Conservation (phyloP, 352 stramenopile genomes). For the Globisporangium megalacanthum region DNA sequence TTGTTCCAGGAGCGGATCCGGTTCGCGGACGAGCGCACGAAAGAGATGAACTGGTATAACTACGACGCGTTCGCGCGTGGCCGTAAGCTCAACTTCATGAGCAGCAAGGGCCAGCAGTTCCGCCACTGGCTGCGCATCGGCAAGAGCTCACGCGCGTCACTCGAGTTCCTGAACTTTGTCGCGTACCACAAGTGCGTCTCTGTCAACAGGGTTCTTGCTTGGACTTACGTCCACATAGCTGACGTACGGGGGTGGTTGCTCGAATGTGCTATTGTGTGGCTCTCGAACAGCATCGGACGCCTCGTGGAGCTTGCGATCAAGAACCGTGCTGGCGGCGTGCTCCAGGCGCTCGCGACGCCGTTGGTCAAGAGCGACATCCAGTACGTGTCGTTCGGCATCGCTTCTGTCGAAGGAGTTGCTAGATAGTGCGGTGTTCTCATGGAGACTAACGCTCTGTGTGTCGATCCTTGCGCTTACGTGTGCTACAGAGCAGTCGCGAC, state of each 20-base stretch:
- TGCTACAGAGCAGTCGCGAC: slow-evolving; percentile 7
- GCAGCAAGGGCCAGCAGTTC: slow-evolving; percentile 57
- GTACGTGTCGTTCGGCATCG: slow-evolving; percentile 16
- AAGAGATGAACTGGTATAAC: slow-evolving; percentile 76
- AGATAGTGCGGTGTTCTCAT: too few species aligned
- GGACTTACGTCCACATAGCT: too few species aligned
- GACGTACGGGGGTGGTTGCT: neutral
- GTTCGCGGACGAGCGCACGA: slow-evolving; percentile 80
- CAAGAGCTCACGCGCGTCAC: slow-evolving; percentile 60
- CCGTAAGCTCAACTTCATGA: slow-evolving; percentile 84
- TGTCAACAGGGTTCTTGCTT: too few species aligned
- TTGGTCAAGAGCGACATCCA: slow-evolving; percentile 58
- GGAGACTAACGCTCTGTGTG: neutral
- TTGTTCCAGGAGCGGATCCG: slow-evolving; percentile 63
- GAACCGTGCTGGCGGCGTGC: slow-evolving; percentile 40
- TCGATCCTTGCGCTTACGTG: neutral
- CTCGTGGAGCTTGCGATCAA: slow-evolving; percentile 83
- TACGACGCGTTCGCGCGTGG: slow-evolving; percentile 78
- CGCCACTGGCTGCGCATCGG: slow-evolving; percentile 63
- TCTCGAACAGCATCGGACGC: slow-evolving; percentile 53
- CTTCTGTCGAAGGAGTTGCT: neutral
- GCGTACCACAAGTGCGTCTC: slow-evolving; percentile 73
- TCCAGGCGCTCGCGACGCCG: slow-evolving; percentile 44
- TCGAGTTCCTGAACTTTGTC: slow-evolving; percentile 86
- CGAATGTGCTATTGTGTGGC: neutral